Conservation (phyloP, 2,329 filamentous ascomycete genomes). For the Endoconidiophora polonica region DNA sequence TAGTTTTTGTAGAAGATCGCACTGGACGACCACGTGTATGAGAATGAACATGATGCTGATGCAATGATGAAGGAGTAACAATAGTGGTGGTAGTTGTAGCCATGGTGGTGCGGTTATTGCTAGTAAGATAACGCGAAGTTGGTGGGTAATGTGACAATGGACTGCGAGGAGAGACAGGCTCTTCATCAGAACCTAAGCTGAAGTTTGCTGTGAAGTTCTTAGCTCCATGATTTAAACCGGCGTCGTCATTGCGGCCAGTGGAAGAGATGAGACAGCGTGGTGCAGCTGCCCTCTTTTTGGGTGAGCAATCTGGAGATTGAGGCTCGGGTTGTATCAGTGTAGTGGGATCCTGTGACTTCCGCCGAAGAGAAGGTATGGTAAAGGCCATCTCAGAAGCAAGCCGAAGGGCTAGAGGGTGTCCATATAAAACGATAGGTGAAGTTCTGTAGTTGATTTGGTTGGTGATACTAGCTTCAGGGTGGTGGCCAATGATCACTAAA, state of each 20-base stretch:
- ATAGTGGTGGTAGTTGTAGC: not conserved
- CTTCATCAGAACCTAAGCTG: not conserved
- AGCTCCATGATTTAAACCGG: not conserved
- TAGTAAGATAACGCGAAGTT: not conserved
- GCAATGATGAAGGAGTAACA: not conserved
- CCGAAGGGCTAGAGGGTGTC: too few relatives aligned
- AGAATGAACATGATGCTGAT: too few relatives aligned
- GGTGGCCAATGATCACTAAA: too few relatives aligned
- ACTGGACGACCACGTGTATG: not conserved
- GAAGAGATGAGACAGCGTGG: not conserved
- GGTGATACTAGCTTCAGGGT: too few relatives aligned
- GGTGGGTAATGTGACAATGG: not conserved
- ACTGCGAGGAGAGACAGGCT: not conserved
- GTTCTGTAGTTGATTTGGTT: too few relatives aligned
- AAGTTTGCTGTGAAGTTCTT: not conserved
- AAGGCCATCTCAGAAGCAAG: not conserved
- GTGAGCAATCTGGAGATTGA: too few relatives aligned
- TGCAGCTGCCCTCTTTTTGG: not conserved
- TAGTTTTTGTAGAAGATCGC: not conserved
- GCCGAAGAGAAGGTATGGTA: not conserved
- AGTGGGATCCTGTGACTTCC: not conserved
- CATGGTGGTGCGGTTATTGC: not conserved
- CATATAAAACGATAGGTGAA: too few relatives aligned
- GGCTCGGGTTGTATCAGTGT: too few relatives aligned
- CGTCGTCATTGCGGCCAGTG: not conserved